Evolutionary conservation across 2,329 filamentous ascomycete species (phyloP), one percentile per base, ranked within the genome.

Genomic region (Cytospora schulzeri): DNA sequence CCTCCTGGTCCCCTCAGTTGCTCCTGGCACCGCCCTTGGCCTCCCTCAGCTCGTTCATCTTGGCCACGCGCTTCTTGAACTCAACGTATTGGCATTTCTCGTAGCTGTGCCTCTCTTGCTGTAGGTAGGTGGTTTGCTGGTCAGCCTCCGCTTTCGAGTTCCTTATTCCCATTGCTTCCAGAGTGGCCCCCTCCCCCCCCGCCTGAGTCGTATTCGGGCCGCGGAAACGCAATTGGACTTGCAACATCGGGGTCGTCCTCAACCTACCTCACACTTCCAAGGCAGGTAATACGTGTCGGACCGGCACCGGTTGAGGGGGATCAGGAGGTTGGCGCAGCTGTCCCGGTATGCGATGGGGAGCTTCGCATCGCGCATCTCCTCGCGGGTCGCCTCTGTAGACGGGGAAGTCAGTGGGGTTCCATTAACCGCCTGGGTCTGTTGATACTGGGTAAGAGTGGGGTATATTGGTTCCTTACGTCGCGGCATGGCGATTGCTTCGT

Each of bases 21-120:
- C 91, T 96, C 78, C 94, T 87, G 73, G 85, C 88, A 67, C 92
- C 93, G 65, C 81, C 87, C 86, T 96, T 96, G 66, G 91, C 88
- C 70, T 88, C 93, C 76, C 93, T 87, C 75, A 99, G 81, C 83
- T 99, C 93, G 73, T 98, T 88, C 95, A 99, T 99, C 88, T 97
- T 98, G 75, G 91, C 92, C 69, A 99, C 95, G 65, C 95, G 89
- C 85, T 94, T 92, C 88, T 97, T 97, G 85, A 99, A 99, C 78
- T 98, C 95, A 69, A 91, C 91, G 80, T 99, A 99, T 76, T 99
- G 95, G 87, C 95, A 99, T 79, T 98, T 98, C 78, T 99, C 95
- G 84, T 99, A 99, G 75, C 89, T 90, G 81, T 99, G 95, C 83
- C 95, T 86, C 84, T 99, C 95, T 78, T 93, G 88, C 95, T 98